Evolutionary conservation across 306 rosid genomes (phyloP), one percentile per base, ranked within the genome.

Genomic region (Quercus agrifolia): DNA sequence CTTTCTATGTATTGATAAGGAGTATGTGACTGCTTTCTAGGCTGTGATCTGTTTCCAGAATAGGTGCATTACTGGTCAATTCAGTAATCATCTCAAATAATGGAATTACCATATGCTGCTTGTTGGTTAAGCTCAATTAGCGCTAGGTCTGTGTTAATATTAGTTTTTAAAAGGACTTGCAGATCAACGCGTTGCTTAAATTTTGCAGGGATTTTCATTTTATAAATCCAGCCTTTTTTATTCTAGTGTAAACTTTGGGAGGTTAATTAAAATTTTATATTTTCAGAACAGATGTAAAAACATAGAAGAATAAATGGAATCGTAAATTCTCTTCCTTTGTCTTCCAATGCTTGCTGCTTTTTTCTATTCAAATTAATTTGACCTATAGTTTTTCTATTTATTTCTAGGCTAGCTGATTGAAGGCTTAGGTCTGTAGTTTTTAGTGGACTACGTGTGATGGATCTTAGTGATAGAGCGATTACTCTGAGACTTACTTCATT

Each of bases 331-430:
- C 23, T 23, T 23, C 23, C 23, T 23, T 62, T 62, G 69, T 20
- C 25, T 25, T 52, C 20, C 5, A 70, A 44, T 44, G 33, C 30
- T 17, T 51, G n/a, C 33, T 4, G 35, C 61, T 10, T 25, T 38
- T 69, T 51, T 2, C 21, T 17, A 28, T 69, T 33, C 25, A 38
- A 21, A 33, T 79, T 31, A 51, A 56, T 21, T 73, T 77, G 55
- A 52, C 52, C 66, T 64, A 14, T 33, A 25, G 13, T 33, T 66
- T 55, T 28, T 64, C 73, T 20, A 35, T 52, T 21, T 71, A 56
- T 52, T 63, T 73, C 35, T 73, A 31, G 18, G 23, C 57, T 79
- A 59, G 77, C 71, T 76, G 59, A 21, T 56, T 38, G 46, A 41
- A 71, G 71, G 68, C 46, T 33, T 69, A 23, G 75, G 70, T 23